These are phyloP conservation scores for Orbilia blumenaviensis DNA, from an alignment of 2,329 filamentous ascomycete species.

Conservation along the genomic window DNA sequence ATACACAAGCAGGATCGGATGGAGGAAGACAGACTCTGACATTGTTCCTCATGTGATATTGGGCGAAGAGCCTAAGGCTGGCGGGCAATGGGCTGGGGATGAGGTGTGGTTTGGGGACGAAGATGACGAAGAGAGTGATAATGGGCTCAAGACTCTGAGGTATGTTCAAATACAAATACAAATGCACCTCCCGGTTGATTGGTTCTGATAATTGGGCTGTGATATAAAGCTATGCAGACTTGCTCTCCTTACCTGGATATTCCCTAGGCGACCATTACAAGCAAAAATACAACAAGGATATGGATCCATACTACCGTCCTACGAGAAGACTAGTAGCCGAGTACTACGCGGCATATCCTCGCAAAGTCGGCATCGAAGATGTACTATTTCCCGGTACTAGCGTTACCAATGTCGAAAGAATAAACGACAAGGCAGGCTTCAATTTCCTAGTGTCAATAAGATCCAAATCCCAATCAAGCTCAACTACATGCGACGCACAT, in stretches of 20 bases:
- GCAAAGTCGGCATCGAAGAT: slow-evolving; percentile 64
- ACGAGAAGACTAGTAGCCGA: slow-evolving; percentile 67
- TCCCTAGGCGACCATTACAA: slow-evolving; percentile 67
- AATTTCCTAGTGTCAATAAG: slow-evolving; percentile 55
- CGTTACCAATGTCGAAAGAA: slow-evolving; percentile 48
- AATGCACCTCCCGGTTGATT: background rate
- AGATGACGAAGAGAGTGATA: slow-evolving; percentile 57
- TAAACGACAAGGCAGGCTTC: slow-evolving; percentile 35
- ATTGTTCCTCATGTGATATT: slow-evolving; percentile 67
- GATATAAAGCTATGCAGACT: slow-evolving; percentile 66
- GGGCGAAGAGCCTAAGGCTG: slow-evolving; percentile 65
- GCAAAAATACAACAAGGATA: slow-evolving; percentile 60
- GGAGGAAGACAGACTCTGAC: slow-evolving; percentile 66
- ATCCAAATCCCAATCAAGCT: slow-evolving; percentile 62
- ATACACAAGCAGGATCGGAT: slow-evolving; percentile 66
- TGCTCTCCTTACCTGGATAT: slow-evolving; percentile 70
- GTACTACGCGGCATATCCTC: slow-evolving; percentile 68
- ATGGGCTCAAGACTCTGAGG: slow-evolving; percentile 68
- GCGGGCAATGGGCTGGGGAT: slow-evolving; percentile 70
- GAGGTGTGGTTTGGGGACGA: slow-evolving; percentile 59
- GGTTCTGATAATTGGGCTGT: background rate
- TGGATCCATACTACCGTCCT: slow-evolving; percentile 67
- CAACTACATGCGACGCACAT: slow-evolving; percentile 60
- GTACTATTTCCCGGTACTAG: slow-evolving; percentile 60
- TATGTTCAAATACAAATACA: slow-evolving; percentile 2